Percentiles rank a stretch among this genome's conserved stretches.
Evolutionary conservation across 768 basidiomycete species (phyloP).

Genomic region (Calocybe cyanea): DNA sequence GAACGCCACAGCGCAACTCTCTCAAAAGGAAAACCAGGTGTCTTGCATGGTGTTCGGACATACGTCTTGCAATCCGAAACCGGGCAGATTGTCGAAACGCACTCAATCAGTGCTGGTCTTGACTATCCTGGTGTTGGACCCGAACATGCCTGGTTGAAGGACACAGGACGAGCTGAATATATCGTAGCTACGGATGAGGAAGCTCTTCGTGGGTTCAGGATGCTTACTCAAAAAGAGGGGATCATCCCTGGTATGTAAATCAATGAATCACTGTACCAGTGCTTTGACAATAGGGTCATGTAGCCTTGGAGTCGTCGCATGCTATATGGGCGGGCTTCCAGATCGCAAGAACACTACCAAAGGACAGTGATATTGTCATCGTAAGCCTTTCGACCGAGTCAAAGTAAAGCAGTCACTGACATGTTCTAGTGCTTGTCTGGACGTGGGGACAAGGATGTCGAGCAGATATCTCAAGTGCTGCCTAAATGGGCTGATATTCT

Average conservation of each 20-base stretch:
- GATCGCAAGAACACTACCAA: conserved; percentile 78
- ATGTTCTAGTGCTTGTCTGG: conserved; percentile 78
- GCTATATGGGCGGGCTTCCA: conserved; percentile 92
- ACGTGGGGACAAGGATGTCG: conserved; percentile 96
- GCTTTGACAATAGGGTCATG: conserved; percentile 5
- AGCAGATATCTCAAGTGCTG: conserved; percentile 90
- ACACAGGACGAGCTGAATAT: conserved; percentile 91
- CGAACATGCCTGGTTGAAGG: conserved; percentile 97
- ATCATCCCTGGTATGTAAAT: conserved; percentile 82
- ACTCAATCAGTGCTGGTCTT: conserved; percentile 93
- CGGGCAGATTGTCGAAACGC: conserved; percentile 96
- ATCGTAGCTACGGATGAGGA: conserved; percentile 92
- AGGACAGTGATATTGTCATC: conserved; percentile 85
- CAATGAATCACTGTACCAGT: neutral
- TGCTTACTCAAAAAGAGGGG: conserved; percentile 90
- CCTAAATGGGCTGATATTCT: conserved; percentile 94
- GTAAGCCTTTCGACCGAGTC: conserved; percentile 44
- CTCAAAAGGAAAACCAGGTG: conserved; percentile 86
- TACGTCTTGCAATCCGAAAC: conserved; percentile 86
- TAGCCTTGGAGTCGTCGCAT: conserved; percentile 93
- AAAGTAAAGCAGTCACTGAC: conserved; percentile 3
- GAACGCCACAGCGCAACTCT: conserved; percentile 91
- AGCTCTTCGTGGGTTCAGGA: conserved; percentile 86
- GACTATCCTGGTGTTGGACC: conserved; percentile 98
- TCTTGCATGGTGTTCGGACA: conserved; percentile 93